Evolutionary conservation across 2,329 filamentous ascomycete species (phyloP).

Genomic region (Penicillium rolfsii): DNA sequence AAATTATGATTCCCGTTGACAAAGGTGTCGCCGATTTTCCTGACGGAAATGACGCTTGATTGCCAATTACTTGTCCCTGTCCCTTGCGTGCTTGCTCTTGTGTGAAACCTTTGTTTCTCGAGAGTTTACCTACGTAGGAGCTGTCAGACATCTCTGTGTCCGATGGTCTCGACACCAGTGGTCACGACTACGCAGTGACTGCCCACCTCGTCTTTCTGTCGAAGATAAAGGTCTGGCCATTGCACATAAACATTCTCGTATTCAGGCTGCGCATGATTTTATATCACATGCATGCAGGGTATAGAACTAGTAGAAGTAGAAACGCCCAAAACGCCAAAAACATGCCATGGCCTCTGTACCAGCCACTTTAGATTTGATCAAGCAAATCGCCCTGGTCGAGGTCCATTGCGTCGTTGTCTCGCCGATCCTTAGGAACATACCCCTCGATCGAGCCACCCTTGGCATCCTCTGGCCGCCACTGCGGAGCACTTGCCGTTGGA

Average conservation of each 20-base stretch:
- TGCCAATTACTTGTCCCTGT: conserved; percentile 64
- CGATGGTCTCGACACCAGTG: conserved; percentile 15
- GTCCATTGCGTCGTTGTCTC: conserved; percentile 25
- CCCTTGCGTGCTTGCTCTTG: conserved; percentile 29
- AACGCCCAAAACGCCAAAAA: conserved; percentile 20
- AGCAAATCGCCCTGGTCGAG: conserved; percentile 56
- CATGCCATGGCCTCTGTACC: conserved; percentile 24
- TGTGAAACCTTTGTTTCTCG: conserved; percentile 9
- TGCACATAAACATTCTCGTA: conserved; percentile 23
- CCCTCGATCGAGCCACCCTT: conserved; percentile 49
- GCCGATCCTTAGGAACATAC: conserved; percentile 39
- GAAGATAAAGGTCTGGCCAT: conserved; percentile 17
- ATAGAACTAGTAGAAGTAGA: conserved; percentile 19
- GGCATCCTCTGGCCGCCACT: conserved; percentile 38
- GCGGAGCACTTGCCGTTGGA: conserved; percentile 33
- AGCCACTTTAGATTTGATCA: conserved; percentile 43
- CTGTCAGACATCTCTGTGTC: conserved; percentile 12
- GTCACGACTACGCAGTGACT: conserved; percentile 11
- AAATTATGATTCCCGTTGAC: conserved; percentile 49
- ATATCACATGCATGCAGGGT: conserved; percentile 22
- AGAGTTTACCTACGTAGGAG: conserved; percentile 31
- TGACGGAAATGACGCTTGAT: conserved; percentile 83
- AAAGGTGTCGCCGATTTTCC: conserved; percentile 91
- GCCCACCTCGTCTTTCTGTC: conserved; percentile 8
- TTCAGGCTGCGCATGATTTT: conserved; percentile 14